Conservation (phyloP, 2,329 filamentous ascomycete genomes). For the Acephala macrosclerotiorum region DNA sequence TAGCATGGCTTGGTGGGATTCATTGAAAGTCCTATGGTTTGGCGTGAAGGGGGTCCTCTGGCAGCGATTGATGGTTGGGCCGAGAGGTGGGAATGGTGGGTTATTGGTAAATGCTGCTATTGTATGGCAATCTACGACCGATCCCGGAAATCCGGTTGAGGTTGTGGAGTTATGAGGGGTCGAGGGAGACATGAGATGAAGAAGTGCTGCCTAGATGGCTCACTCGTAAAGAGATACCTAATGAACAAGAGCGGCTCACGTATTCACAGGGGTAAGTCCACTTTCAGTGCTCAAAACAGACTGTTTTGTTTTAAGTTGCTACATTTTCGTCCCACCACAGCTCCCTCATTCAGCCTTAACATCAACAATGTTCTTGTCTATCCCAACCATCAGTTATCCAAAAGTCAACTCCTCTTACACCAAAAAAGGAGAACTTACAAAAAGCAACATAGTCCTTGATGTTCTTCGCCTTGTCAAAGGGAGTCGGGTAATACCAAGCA, state of each 20-base stretch:
- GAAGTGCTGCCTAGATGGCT: not conserved
- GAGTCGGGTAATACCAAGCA: slow-evolving; percentile 55
- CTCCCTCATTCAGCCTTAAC: slow-evolving; percentile 1
- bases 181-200: not conserved
- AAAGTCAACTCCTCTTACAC: not conserved
- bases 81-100: slow-evolving; percentile 54
- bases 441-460: slow-evolving; percentile 56
- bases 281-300: not conserved
- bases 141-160: slow-evolving; percentile 52
- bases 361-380: slow-evolving; percentile 12
- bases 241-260: not conserved
- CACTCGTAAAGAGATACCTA: not conserved
- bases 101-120: slow-evolving; percentile 68
- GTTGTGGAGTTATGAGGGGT: slow-evolving; percentile 40
- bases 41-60: slow-evolving; percentile 64
- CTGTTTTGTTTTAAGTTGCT: not conserved
- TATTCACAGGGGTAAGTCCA: not conserved
- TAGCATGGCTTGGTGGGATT: slow-evolving; percentile 55
- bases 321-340: not conserved
- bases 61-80: slow-evolving; percentile 60
- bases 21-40: slow-evolving; percentile 57
- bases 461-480: slow-evolving; percentile 49
- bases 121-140: slow-evolving; percentile 55
- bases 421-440: slow-evolving; percentile 44
- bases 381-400: not conserved